Percentiles rank a stretch among this genome's conserved stretches.
Conservation (phyloP, 2,329 filamentous ascomycete species). For the Microdochium trichocladiopsis region DNA sequence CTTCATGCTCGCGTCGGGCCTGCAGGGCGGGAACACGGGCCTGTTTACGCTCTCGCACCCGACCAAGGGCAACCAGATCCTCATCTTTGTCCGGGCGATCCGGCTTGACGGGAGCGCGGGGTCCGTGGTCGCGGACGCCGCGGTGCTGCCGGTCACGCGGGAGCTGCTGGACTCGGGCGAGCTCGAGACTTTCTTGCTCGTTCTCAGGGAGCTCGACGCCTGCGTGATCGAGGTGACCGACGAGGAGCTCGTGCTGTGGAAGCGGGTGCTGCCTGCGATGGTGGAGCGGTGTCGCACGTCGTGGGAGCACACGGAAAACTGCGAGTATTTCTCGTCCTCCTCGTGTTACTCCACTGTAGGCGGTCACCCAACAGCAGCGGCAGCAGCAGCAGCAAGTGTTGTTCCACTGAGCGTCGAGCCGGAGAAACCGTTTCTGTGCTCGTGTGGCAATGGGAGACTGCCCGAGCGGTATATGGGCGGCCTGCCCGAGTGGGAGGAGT, state of each 20-base stretch:
- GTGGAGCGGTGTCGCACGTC: slow-evolving; percentile 42
- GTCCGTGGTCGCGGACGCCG: slow-evolving; percentile 38
- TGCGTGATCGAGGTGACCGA: slow-evolving; percentile 34
- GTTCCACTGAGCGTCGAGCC: slow-evolving; percentile 30
- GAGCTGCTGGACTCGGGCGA: slow-evolving; percentile 20
- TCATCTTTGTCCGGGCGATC: slow-evolving; percentile 33
- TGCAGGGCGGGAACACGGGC: slow-evolving; percentile 35
- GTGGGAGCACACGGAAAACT: slow-evolving; percentile 32
- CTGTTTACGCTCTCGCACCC: slow-evolving; percentile 34
- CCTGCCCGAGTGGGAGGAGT: slow-evolving; percentile 33
- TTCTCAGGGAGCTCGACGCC: slow-evolving; percentile 26
- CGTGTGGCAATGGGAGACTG: slow-evolving; percentile 35
- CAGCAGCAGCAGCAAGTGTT: slow-evolving; percentile 12
- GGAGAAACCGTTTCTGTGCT: slow-evolving; percentile 32
- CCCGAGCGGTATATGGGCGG: slow-evolving; percentile 26
- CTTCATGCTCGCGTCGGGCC: slow-evolving; percentile 35
- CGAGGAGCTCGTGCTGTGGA: slow-evolving; percentile 51
- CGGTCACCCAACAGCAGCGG: no score
- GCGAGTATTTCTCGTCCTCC: slow-evolving; percentile 30
- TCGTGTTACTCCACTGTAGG: no score
- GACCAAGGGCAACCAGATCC: slow-evolving; percentile 14
- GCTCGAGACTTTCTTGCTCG: slow-evolving; percentile 29
- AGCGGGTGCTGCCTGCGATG: slow-evolving; percentile 32
- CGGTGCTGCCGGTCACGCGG: slow-evolving; percentile 34
- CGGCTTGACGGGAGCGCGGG: slow-evolving; percentile 33